A percentile compares a stretch with the other conserved stretches of the same genome.
Conservation (phyloP, 140 eudicot species). For the Anethum foeniculum region DNA sequence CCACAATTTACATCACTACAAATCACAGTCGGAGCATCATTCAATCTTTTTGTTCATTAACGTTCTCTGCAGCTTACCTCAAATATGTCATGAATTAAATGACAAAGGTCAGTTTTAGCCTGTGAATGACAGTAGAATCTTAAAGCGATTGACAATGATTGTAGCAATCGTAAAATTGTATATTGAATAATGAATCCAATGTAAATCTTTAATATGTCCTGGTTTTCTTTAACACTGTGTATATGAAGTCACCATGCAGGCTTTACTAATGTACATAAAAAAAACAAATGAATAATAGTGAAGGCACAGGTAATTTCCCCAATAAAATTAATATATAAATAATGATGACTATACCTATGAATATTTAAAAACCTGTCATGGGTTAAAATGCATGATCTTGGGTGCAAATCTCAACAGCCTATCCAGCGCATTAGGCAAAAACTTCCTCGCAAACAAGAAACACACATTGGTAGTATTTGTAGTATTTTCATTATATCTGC, state of each 20-base stretch:
- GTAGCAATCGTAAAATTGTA: neutral
- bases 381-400: conserved; percentile 56
- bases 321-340: neutral
- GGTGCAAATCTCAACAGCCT: conserved; percentile 69
- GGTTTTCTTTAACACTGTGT: neutral
- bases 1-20: neutral
- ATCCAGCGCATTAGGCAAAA: conserved; percentile 47
- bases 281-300: neutral
- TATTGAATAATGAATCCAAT: neutral
- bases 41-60: neutral
- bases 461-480: conserved; percentile 37
- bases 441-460: conserved; percentile 74
- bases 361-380: neutral
- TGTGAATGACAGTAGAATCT: neutral
- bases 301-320: neutral
- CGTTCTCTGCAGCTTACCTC: neutral
- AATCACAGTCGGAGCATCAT: neutral
- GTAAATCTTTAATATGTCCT: neutral
- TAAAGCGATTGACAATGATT: neutral
- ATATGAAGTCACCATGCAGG: neutral
- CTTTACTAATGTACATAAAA: neutral
- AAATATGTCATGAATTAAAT: neutral
- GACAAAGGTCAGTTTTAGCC: neutral
- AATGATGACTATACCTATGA: neutral
- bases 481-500: conserved; percentile 48